Conservation (phyloP, 2,329 filamentous ascomycete genomes). For the Pezicula carpinea region DNA sequence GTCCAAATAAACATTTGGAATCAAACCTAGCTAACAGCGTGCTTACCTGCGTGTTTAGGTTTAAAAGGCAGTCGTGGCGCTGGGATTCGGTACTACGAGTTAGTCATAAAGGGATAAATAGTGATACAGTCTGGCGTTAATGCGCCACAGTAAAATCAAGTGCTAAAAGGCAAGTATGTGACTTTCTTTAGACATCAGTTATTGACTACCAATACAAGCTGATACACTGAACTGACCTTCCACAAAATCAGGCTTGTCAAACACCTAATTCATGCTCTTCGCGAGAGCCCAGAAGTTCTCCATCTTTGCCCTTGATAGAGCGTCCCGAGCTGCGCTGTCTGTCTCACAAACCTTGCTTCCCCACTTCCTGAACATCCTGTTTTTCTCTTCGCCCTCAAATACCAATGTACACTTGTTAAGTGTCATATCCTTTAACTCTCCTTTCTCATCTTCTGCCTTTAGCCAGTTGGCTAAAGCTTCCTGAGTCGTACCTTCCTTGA, state of each 20-base stretch:
- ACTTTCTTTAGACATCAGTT: not conserved
- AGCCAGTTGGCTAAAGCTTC: conserved; percentile 70
- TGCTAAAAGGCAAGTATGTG: not conserved
- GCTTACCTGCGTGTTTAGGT: too few species aligned
- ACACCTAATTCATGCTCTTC: conserved; percentile 48
- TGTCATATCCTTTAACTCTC: conserved; percentile 75
- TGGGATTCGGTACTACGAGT: too few species aligned
- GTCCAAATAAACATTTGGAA: too few species aligned
- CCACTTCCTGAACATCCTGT: conserved; percentile 80
- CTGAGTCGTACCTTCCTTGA: conserved; percentile 57
- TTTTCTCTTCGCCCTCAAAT: conserved; percentile 87
- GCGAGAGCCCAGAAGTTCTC: conserved; percentile 93
- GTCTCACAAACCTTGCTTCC: conserved; percentile 87
- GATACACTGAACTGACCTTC: not conserved
- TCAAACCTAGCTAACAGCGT: too few species aligned
- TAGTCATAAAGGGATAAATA: too few species aligned
- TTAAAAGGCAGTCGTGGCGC: too few species aligned
- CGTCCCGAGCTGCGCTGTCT: conserved; percentile 81
- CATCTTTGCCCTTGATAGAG: conserved; percentile 76
- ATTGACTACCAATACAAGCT: too few species aligned
- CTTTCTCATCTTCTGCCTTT: conserved; percentile 71
- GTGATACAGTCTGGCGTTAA: too few species aligned
- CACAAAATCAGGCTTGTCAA: not conserved
- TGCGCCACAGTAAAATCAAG: too few species aligned
- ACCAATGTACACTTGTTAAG: conserved; percentile 78